Base-by-base conservation (phyloP, 768 basidiomycete species). In the Xerocomellus chrysenteron region DNA sequence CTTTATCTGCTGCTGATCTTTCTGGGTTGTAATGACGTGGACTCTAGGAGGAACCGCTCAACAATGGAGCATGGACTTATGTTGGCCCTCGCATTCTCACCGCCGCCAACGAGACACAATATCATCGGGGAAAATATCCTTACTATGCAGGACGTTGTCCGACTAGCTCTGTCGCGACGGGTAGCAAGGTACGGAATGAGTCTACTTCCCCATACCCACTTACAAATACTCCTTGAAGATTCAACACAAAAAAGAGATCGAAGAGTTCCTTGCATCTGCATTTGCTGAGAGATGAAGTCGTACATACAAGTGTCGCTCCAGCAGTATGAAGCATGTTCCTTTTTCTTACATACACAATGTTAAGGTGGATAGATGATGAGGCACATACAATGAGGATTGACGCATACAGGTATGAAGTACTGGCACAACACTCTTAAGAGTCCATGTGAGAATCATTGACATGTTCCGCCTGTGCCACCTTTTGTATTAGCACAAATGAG, bases 31-130 rank as follows among this genome's bases (percentile, higher is more conserved):
- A 41, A 44, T 57, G 50, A 47, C 58, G 19, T 49, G 61, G 14
- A 50, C 39, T 64, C 48, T 67, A 86, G 81, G 94, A 97, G 75
- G 94, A 98, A 73, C 96, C 97, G 16, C 76, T 98, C 63, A 99
- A 99, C 80, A 94, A 94, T 66, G 97, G 97, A 62, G 87, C 93
- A 2, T 99, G 97, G 97, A 92, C 89, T 41, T 97, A 99, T 68
- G 86, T 97, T 56, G 94, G 91, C 26, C 91, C 94, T 45, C 86
- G 95, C 53, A 87, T 98, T 67, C 86, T 90, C 72, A 98, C 96
- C 44, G 94, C 96, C n/a, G 87, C 90, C 46, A 86, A 87, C 65
- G 80, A 92, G 76, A 96, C 95, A 6, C 78, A 90, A 71, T 81
- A 97, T 74, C 97, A 99, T 77, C 85, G 85, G 74, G 85, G 85